phyloP scores from a whole-genome alignment of 2,329 filamentous ascomycete genomes.

The Graphium sp. region DNA sequence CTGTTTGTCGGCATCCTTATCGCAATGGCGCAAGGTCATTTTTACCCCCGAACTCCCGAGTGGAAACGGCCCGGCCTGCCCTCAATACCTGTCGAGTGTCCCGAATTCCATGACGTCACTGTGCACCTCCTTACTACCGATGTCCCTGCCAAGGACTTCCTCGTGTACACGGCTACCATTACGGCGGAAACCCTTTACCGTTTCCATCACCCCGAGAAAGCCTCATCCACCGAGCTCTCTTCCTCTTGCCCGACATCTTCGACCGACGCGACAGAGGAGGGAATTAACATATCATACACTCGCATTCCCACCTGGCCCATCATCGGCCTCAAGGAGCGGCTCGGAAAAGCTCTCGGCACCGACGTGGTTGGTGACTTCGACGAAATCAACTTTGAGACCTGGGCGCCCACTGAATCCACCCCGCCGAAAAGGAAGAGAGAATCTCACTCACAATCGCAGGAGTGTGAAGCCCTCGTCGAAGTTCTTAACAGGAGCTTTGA shows the following conservation, averaged over 20 bases:
- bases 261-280: slow-evolving; percentile 9
- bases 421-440: not conserved
- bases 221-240: too few relatives aligned
- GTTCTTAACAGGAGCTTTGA: not conserved
- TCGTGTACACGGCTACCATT: slow-evolving; percentile 33
- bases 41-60: slow-evolving; percentile 18
- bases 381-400: slow-evolving; percentile 24
- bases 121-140: slow-evolving; percentile 34
- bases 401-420: slow-evolving; percentile 12
- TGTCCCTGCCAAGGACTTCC: slow-evolving; percentile 26
- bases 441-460: not conserved
- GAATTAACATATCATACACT: slow-evolving; percentile 27
- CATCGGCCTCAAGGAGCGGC: slow-evolving; percentile 33
- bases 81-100: slow-evolving; percentile 3
- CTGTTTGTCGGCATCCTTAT: slow-evolving; percentile 34
- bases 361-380: slow-evolving; percentile 29
- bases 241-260: not conserved
- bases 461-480: too few relatives aligned
- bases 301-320: slow-evolving; percentile 37
- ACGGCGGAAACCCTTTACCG: slow-evolving; percentile 28
- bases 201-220: slow-evolving; percentile 24
- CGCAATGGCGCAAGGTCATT: slow-evolving; percentile 38
- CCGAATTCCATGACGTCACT: slow-evolving; percentile 27
- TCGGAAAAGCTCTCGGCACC: slow-evolving; percentile 32
- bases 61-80: slow-evolving; percentile 7